A percentile compares a stretch with the other conserved stretches of the same genome.
phyloP scores from a whole-genome alignment of 257 asterid species.

The Solanum verrucosum region DNA sequence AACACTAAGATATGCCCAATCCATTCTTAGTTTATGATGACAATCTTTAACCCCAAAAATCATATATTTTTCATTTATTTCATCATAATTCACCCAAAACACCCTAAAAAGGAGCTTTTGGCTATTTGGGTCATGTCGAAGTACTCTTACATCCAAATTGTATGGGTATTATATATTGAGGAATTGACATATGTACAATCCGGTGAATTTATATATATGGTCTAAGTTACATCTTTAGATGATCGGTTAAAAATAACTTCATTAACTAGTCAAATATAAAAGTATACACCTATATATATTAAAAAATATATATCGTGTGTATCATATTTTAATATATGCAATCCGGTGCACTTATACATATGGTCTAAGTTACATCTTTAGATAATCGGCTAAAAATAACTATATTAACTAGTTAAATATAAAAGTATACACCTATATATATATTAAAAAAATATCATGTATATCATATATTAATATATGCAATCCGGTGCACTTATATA shows the following conservation, averaged over 20 bases:
- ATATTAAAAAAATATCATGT: too few species aligned
- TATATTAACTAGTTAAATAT: too few species aligned
- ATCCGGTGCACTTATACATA: too few species aligned
- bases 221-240: neutral
- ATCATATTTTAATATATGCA: too few species aligned
- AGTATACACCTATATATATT: too few species aligned
- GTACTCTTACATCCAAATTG: neutral
- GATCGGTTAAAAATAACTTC: neutral
- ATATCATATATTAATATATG: too few species aligned
- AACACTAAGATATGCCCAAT: neutral
- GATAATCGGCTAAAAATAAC: neutral
- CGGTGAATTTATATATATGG: neutral
- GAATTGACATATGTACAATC: neutral
- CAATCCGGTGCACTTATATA: too few species aligned
- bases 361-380: neutral
- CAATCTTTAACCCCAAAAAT: neutral
- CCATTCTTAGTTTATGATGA: neutral
- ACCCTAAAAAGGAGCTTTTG: neutral
- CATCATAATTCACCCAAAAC: neutral
- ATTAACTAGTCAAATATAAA: too few species aligned
- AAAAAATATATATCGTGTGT: too few species aligned
- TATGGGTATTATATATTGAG: neutral
- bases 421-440: too few species aligned
- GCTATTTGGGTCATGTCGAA: neutral
- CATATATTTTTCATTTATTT: neutral